Evolutionary conservation across 2,329 filamentous ascomycete genomes (phyloP), one percentile per base, ranked within the genome.

Genomic region (Neofusicoccum cordaticola): DNA sequence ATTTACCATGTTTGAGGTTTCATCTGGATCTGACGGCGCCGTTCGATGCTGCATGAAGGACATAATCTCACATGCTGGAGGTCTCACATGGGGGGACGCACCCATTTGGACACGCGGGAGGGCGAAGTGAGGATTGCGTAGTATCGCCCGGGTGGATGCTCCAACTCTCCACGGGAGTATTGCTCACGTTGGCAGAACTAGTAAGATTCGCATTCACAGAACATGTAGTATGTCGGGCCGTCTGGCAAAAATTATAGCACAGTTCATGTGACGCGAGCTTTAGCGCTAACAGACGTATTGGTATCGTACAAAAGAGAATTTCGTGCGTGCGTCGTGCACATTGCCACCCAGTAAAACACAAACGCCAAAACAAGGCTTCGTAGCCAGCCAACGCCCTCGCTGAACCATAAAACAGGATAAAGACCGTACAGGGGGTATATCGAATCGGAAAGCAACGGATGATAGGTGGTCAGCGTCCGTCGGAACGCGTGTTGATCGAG

Each of bases 371-470:
- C 6, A 31, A 34, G 39, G 27, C 41, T 42, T 42, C 52, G 5
- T 58, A 15, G 31, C 53, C 53, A 44, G 41, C 27, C 7, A 58
- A 58, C 53, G 27, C 53, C 41, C 41, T 58, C 53, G 53, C 53
- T 58, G 19, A 53, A 45, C 17, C 39, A 22, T 44, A 45, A 15
- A 56, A 15, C 12, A 44, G n/a, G 22, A 41, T 19, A 58, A 44
- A 44, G 22, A 41, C 22, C 39, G 53, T 44, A 44, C 44, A 2
- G 35, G 51, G 53, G 53, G 53, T 58, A 58, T 45, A 45, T 19
- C 53, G 27, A 58, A 58, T 58, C 39, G 53, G 39, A 58, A 45
- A 44, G 53, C 48, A 52, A 42, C 62, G 41, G 47, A 56, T 41
- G 27, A 31, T 19, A 39, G 8, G 15, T 15, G n/a, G 27, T 34